A percentile compares a stretch with the other conserved stretches of the same genome.
Evolutionary conservation across 176 grass and related monocot species (phyloP).

Genomic region (Triticum dicoccoides): DNA sequence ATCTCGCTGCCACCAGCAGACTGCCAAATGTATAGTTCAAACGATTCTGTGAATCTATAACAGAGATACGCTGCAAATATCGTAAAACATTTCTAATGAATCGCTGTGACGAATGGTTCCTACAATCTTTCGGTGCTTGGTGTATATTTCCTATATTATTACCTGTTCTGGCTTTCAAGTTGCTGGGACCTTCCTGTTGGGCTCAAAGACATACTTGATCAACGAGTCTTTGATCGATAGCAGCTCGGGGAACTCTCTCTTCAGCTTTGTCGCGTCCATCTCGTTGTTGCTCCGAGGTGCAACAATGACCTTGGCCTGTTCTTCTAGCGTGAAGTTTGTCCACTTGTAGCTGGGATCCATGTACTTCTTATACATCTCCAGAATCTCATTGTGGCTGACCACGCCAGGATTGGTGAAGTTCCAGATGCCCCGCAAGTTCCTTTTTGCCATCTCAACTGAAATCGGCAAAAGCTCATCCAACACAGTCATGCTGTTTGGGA

Average conservation of each 20-base stretch:
- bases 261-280: conserved; percentile 71
- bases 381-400: conserved; percentile 74
- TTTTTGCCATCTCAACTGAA: conserved; percentile 76
- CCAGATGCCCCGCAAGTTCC: conserved; percentile 63
- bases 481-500: conserved; percentile 80
- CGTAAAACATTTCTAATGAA: conserved; percentile 20
- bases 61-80: conserved; percentile 4
- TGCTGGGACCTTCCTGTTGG: conserved; percentile 63
- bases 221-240: conserved; percentile 71
- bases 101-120: conserved; percentile 7
- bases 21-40: conserved; percentile 17
- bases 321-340: conserved; percentile 74
- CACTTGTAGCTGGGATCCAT: conserved; percentile 64
- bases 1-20: background rate
- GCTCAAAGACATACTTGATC: conserved; percentile 79
- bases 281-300: conserved; percentile 76
- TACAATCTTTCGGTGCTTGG: conserved; percentile 18
- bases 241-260: conserved; percentile 69
- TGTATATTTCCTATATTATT: conserved; percentile 1
- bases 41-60: conserved; percentile 26
- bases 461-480: conserved; percentile 82
- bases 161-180: conserved; percentile 18
- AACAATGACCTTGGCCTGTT: conserved; percentile 79
- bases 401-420: conserved; percentile 85
- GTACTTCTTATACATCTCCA: conserved; percentile 72